Conservation (phyloP, 2,329 filamentous ascomycete genomes). For the Sclerotinia glacialis region DNA sequence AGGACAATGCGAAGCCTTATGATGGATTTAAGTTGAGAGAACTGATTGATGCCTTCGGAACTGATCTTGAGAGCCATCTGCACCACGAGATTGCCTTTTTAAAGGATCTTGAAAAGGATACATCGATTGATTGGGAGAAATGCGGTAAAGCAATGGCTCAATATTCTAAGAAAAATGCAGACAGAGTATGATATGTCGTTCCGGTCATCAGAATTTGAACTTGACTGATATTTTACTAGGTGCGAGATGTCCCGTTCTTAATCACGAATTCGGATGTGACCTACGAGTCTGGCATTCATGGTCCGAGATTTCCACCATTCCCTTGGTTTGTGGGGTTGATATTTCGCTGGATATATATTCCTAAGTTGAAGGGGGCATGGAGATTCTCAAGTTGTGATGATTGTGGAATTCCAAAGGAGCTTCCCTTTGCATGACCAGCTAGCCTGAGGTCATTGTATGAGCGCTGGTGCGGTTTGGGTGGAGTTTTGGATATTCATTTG, state of each 20-base stretch:
- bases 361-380: slow-evolving; percentile 41
- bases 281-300: slow-evolving; percentile 36
- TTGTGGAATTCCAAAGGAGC: slow-evolving; percentile 38
- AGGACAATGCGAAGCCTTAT: slow-evolving; percentile 37
- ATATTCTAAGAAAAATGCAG: slow-evolving; percentile 25
- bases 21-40: slow-evolving; percentile 37
- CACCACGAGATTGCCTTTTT: slow-evolving; percentile 43
- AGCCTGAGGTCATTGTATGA: background rate
- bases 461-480: background rate
- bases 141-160: slow-evolving; percentile 30
- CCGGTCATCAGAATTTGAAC: background rate
- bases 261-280: slow-evolving; percentile 32
- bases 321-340: slow-evolving; percentile 37
- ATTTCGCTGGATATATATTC: slow-evolving; percentile 41
- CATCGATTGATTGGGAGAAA: slow-evolving; percentile 39
- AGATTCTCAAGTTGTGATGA: slow-evolving; percentile 41
- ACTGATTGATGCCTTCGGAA: slow-evolving; percentile 42
- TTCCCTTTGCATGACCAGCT: slow-evolving; percentile 41
- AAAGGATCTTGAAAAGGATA: slow-evolving; percentile 39
- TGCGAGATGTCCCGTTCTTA: slow-evolving; percentile 26
- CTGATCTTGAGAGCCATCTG: slow-evolving; percentile 41
- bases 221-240: slow-evolving; percentile 2
- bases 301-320: slow-evolving; percentile 34
- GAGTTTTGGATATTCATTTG: background rate
- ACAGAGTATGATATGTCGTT: slow-evolving; percentile 21